These are phyloP conservation scores for Fusarium nelsonii DNA, from an alignment of 2,329 filamentous ascomycete species.

Conservation along the genomic window DNA sequence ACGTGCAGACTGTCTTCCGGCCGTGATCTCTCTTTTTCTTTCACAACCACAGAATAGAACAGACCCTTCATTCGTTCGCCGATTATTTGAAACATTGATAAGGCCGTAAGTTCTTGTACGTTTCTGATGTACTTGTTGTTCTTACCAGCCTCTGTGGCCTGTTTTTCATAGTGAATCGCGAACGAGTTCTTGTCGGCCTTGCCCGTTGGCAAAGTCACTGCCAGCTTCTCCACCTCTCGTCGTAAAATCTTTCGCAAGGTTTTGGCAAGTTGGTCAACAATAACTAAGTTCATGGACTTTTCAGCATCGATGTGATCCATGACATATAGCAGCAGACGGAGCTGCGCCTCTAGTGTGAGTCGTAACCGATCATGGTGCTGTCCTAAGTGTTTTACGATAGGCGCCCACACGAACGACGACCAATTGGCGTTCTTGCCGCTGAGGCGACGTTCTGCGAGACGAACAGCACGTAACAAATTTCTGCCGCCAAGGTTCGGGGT, in stretches of 20 bases:
- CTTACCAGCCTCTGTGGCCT: constrained; percentile 23
- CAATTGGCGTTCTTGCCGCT: constrained; percentile 43
- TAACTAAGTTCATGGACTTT: constrained; percentile 32
- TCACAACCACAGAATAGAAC: constrained; percentile 45
- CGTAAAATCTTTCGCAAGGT: constrained; percentile 47
- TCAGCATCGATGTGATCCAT: constrained; percentile 47
- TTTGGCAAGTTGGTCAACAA: constrained; percentile 45
- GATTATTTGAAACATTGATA: constrained; percentile 40
- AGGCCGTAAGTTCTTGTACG: constrained; percentile 6
- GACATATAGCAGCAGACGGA: constrained; percentile 48
- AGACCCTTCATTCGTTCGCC: constrained; percentile 46
- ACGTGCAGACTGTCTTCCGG: constrained; percentile 41
- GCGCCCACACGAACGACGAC: constrained; percentile 51
- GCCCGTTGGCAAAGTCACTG: constrained; percentile 29
- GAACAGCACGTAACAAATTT: constrained; percentile 51
- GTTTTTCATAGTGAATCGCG: constrained; percentile 33
- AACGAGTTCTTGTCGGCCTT: constrained; percentile 26
- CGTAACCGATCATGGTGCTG: constrained; percentile 48
- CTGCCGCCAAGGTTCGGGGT: constrained; percentile 38
- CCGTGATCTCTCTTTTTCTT: constrained; percentile 43
- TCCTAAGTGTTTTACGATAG: constrained; percentile 52
- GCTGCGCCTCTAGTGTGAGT: constrained; percentile 49
- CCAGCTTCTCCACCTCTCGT: constrained; percentile 44
- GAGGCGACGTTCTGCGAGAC: constrained; percentile 48
- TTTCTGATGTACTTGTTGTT: constrained; percentile 7